A percentile compares a stretch with the other conserved stretches of the same genome.
Evolutionary conservation across 768 basidiomycete species (phyloP).

Genomic region (Boletus pseudo-olivaceus): DNA sequence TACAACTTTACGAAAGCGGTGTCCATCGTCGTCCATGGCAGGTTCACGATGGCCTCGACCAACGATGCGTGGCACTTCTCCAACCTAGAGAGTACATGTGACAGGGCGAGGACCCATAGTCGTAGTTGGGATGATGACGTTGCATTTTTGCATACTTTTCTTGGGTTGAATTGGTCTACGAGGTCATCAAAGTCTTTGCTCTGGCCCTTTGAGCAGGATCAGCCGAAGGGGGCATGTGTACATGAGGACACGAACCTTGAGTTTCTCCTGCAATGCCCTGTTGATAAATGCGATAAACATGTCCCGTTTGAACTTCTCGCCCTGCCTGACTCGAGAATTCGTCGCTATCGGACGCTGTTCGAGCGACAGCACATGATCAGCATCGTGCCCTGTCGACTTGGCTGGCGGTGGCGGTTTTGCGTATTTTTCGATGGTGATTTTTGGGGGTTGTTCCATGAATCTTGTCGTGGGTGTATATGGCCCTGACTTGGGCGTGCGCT

Average conservation of each 20-base stretch:
- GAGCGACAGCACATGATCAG: slow-evolving; percentile 15
- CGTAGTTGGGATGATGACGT: slow-evolving; percentile 55
- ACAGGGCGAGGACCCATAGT: slow-evolving; percentile 80
- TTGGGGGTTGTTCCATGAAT: slow-evolving; percentile 42
- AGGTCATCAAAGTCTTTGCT: slow-evolving; percentile 83
- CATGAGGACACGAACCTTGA: slow-evolving; percentile 47
- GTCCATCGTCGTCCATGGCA: slow-evolving; percentile 95
- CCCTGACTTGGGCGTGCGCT: slow-evolving; percentile 65
- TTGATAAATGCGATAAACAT: slow-evolving; percentile 83
- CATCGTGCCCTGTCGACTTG: slow-evolving; percentile 16
- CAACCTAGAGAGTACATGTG: slow-evolving; percentile 88
- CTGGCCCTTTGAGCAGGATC: slow-evolving; percentile 49
- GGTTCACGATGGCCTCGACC: slow-evolving; percentile 78
- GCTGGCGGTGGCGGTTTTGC: slow-evolving; percentile 36
- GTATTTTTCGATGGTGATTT: slow-evolving; percentile 43
- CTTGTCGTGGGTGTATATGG: slow-evolving; percentile 46
- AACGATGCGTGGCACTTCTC: slow-evolving; percentile 77
- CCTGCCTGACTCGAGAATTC: slow-evolving; percentile 74
- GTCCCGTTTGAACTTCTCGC: slow-evolving; percentile 71
- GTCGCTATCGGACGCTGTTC: slow-evolving; percentile 63
- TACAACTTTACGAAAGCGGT: slow-evolving; percentile 82
- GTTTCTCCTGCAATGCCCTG: slow-evolving; percentile 74
- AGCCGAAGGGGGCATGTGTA: slow-evolving; percentile 10
- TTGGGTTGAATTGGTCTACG: slow-evolving; percentile 76
- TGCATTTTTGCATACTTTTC: slow-evolving; percentile 33